These are phyloP conservation scores for Podospora comata DNA, from an alignment of 495 filamentous ascomycete species.

Conservation along the genomic window DNA sequence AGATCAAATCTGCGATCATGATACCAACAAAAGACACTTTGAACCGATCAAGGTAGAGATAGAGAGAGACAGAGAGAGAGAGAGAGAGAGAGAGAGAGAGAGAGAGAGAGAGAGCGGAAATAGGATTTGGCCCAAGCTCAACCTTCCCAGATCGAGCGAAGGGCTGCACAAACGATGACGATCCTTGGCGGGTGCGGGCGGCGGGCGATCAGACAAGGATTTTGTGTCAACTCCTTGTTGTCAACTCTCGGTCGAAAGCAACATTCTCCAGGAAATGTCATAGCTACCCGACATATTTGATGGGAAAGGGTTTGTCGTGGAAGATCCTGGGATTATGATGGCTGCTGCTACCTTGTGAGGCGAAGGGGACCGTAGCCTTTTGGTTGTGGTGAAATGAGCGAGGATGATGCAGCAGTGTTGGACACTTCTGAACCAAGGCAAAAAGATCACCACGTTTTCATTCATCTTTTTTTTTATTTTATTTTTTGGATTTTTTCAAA, in stretches of 20 bases:
- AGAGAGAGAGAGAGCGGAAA: not conserved
- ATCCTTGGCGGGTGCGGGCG: not conserved
- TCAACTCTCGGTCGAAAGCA: not conserved
- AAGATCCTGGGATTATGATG: not conserved
- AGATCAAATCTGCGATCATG: too few relatives aligned
- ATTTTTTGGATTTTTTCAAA: not conserved
- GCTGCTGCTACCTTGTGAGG: not conserved
- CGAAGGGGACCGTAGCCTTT: not conserved
- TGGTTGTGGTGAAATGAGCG: too few relatives aligned
- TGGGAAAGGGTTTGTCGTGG: not conserved
- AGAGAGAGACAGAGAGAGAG: not conserved
- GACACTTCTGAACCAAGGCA: not conserved
- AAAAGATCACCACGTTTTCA: not conserved
- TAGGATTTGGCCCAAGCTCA: conserved; percentile 9
- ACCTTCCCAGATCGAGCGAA: not conserved
- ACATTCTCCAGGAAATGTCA: not conserved
- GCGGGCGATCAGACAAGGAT: conserved; percentile 4
- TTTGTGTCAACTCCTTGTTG: not conserved
- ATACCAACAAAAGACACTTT: too few relatives aligned
- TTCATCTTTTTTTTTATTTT: not conserved
- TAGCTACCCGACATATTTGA: not conserved
- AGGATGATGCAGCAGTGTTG: not conserved
- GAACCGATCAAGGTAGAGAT: not conserved
- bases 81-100: not conserved
- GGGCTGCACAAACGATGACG: not conserved